A percentile compares a stretch with the other conserved stretches of the same genome.
phyloP scores from a whole-genome alignment of 306 rosid genomes.

The Pyrus pyrifolia region DNA sequence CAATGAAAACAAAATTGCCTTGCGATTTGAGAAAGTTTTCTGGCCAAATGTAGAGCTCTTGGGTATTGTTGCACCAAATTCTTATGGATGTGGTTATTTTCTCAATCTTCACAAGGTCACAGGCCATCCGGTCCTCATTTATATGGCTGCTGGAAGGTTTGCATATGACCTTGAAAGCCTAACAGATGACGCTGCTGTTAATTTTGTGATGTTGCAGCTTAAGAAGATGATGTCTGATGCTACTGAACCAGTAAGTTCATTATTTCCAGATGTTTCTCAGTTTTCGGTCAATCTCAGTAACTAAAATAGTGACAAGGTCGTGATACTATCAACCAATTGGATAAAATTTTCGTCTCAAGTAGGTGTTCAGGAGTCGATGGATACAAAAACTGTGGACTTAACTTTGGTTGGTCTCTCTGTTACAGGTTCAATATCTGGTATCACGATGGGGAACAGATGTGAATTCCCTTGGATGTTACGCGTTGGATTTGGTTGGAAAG shows the following conservation, averaged over 20 bases:
- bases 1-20: conserved; percentile 69
- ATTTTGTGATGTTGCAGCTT: conserved; percentile 52
- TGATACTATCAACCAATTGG: neutral
- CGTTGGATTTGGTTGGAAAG: conserved; percentile 66
- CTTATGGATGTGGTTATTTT: conserved; percentile 68
- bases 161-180: conserved; percentile 62
- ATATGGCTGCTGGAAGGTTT: conserved; percentile 76
- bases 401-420: neutral
- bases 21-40: conserved; percentile 50
- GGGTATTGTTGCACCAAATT: conserved; percentile 59
- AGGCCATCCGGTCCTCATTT: conserved; percentile 66
- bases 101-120: conserved; percentile 81
- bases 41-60: conserved; percentile 73
- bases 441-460: conserved; percentile 75
- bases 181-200: conserved; percentile 38
- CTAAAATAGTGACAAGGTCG: neutral
- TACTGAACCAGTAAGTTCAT: conserved; percentile 48
- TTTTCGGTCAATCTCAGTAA: neutral
- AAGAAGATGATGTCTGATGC: conserved; percentile 69
- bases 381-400: neutral
- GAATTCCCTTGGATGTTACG: conserved; percentile 66
- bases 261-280: neutral
- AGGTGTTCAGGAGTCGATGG: neutral
- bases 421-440: conserved; percentile 66
- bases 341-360: neutral